Percentiles rank a stretch among this genome's conserved stretches.
Conservation (phyloP, 139 green algal species). For the Prasinococcaceae sp. region DNA sequence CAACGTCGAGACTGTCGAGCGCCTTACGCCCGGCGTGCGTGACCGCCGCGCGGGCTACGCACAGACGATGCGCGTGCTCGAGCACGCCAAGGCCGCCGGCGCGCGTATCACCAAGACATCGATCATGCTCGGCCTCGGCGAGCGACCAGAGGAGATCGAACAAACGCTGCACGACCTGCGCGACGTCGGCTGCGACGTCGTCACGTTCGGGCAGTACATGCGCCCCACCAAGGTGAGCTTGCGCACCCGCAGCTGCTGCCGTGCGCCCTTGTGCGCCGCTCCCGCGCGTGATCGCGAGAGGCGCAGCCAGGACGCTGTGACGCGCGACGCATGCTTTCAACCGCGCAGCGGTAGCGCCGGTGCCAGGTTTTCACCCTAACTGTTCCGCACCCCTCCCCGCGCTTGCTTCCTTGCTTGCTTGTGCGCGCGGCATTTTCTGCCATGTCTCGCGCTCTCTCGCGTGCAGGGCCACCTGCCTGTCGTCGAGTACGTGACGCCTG, state of each 20-base stretch:
- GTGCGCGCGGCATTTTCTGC: too few species aligned
- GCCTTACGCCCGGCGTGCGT: slow-evolving; percentile 63
- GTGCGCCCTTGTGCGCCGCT: too few species aligned
- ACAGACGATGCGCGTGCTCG: slow-evolving; percentile 70
- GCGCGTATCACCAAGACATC: slow-evolving; percentile 75
- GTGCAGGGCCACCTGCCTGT: slow-evolving; percentile 99
- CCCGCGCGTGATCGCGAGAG: too few species aligned
- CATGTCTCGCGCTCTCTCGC: too few species aligned
- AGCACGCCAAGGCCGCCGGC: slow-evolving; percentile 57
- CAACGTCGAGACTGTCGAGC: slow-evolving; percentile 94
- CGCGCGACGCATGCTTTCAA: too few species aligned
- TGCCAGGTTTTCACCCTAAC: too few species aligned
- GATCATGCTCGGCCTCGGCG: slow-evolving; percentile 96
- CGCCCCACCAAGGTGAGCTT: slow-evolving; percentile 84
- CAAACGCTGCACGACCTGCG: slow-evolving; percentile 35
- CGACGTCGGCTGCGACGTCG: slow-evolving; percentile 72
- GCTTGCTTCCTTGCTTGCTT: too few species aligned
- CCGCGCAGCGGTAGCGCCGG: too few species aligned
- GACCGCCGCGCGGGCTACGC: slow-evolving; percentile 77
- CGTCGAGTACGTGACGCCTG: slow-evolving; percentile 88
- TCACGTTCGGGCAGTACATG: slow-evolving; percentile 99
- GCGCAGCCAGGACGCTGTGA: too few species aligned
- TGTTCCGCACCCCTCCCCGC: too few species aligned
- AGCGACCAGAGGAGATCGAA: slow-evolving; percentile 54
- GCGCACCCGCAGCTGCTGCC: too few species aligned